Conservation (phyloP, 2,329 filamentous ascomycete species). For the Fusarium kyushuense region DNA sequence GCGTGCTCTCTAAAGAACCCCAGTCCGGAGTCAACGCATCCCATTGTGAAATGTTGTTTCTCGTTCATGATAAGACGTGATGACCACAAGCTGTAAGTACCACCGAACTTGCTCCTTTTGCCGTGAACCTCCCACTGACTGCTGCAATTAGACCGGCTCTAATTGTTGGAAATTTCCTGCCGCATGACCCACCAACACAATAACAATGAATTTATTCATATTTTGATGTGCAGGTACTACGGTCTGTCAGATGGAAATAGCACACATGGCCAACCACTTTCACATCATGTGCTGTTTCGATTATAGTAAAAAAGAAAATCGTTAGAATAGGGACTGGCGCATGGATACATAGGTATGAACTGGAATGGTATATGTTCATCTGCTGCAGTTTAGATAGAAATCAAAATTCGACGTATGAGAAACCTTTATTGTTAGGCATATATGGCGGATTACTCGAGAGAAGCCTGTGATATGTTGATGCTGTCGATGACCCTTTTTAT, state of each 20-base stretch:
- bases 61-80: constrained; percentile 97
- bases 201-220: constrained; percentile 21
- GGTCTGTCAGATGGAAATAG: neutral
- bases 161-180: constrained; percentile 97
- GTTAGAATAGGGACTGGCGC: constrained; percentile 29
- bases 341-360: constrained; percentile 32
- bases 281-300: neutral
- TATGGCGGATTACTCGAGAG: neutral
- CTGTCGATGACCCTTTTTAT: neutral
- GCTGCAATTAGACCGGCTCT: constrained; percentile 77
- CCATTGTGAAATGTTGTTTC: constrained; percentile 92
- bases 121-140: constrained; percentile 51
- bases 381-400: constrained; percentile 35
- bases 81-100: constrained; percentile 90
- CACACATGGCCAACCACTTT: constrained; percentile 8
- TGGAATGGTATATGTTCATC: constrained; percentile 37
- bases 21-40: constrained; percentile 73
- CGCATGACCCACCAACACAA: constrained; percentile 72
- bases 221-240: neutral
- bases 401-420: constrained; percentile 15
- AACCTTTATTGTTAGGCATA: neutral
- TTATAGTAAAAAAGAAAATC: constrained; percentile 21
- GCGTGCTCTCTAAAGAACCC: constrained; percentile 92
- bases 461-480: neutral
- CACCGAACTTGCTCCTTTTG: neutral